phyloP scores from a whole-genome alignment of 2,329 filamentous ascomycete species.

The Nemania bipapillata region DNA sequence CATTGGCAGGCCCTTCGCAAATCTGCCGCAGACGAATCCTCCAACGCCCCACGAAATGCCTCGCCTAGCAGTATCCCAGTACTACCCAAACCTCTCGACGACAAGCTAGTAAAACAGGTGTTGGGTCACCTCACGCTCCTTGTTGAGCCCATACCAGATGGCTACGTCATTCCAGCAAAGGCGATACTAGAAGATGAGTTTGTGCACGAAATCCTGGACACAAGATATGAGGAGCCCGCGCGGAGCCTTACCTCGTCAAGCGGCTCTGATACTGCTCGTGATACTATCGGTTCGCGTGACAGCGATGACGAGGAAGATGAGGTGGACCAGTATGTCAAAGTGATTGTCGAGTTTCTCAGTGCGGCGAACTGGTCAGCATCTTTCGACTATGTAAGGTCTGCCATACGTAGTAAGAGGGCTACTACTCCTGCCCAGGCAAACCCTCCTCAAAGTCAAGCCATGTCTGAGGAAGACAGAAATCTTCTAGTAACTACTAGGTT shows the following conservation, averaged over 20 bases:
- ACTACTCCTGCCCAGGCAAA: constrained; percentile 55
- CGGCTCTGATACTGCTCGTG: constrained; percentile 54
- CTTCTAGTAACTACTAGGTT: constrained; percentile 68
- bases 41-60: constrained; percentile 12
- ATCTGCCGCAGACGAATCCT: constrained; percentile 39
- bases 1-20: constrained; percentile 65
- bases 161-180: constrained; percentile 65
- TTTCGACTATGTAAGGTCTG: constrained; percentile 67
- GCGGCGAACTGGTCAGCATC: constrained; percentile 71
- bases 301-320: constrained; percentile 55
- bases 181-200: constrained; percentile 66
- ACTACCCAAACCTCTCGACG: constrained; percentile 58
- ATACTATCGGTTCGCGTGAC: constrained; percentile 47
- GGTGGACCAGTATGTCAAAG: constrained; percentile 66
- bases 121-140: constrained; percentile 67
- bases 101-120: constrained; percentile 64
- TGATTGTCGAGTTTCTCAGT: constrained; percentile 71
- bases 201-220: constrained; percentile 54
- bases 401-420: constrained; percentile 63
- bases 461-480: constrained; percentile 62
- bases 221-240: constrained; percentile 44
- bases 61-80: constrained; percentile 9
- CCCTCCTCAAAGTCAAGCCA: constrained; percentile 52
- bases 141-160: constrained; percentile 68
- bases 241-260: constrained; percentile 48